Evolutionary conservation across 176 grass and related monocot genomes (phyloP), one percentile per base, ranked within the genome.

Genomic region (Cenchrus americanus): DNA sequence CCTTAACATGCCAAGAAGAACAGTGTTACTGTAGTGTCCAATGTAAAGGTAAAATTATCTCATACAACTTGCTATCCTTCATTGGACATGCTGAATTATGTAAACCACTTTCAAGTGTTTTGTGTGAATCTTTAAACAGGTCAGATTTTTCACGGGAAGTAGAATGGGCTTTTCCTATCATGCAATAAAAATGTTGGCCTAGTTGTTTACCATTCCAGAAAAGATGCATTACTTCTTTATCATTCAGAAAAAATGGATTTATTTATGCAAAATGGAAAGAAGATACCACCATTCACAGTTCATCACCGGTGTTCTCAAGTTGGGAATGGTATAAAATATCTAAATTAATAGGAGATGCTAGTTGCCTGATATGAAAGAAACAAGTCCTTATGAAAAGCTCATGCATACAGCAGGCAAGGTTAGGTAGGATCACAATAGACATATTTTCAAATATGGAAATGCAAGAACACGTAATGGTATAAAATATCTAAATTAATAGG

Each of bases 1-100:
- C 95, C 94, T 97, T 78, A 78, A 62, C 34, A 44, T 80, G 75
- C 42, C 62, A 52, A 86, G 84, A 78, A 14, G 9, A 7, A 50
- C 9, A 64, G 71, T 1, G 15, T 64, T 75, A 75, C 13, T 76
- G 7, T 34, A 40, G 27, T 53, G 46, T 41, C 34, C 26, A 68
- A 69, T 69, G 6, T 9, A 61, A 62, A 80, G 62, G 17, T 37
- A 37, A 37, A 37, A 37, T 37, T 37, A 3, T 37, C 34, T 37
- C 34, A 37, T 37, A 37, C 34, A 37, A 37, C 34, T 37, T 37
- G 34, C 34, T 37, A 37, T 37, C 34, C 34, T 3, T 37, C 34
- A 37, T 37, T 37, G 34, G 34, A 37, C 34, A 30, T 30, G 27
- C 27, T 30, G 2, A 30, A 30, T 30, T 30, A 30, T 30, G 27